These are phyloP conservation scores for Ceratobasidium sp. DNA, from an alignment of 1,284 basidiomycete genomes.

Conservation along the genomic window DNA sequence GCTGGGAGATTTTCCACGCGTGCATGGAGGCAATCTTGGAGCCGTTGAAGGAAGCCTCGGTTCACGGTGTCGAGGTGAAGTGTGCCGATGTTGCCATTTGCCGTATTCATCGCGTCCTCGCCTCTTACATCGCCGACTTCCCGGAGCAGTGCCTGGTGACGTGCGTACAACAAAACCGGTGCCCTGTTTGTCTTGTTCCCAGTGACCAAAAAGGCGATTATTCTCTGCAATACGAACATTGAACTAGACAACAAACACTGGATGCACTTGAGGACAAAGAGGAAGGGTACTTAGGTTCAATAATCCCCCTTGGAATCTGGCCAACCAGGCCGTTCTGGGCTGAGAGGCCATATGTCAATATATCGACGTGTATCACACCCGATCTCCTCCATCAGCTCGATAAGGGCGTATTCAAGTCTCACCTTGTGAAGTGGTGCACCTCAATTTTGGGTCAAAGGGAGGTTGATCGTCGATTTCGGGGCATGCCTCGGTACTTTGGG, in stretches of 20 bases:
- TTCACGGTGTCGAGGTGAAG: slow-evolving; percentile 40
- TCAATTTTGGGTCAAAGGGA: slow-evolving; percentile 19
- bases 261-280: neutral
- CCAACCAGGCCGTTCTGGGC: slow-evolving; percentile 53
- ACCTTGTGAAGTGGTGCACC: slow-evolving; percentile 51
- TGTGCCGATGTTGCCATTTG: slow-evolving; percentile 47
- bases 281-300: neutral
- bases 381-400: slow-evolving; percentile 51
- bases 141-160: slow-evolving; percentile 50
- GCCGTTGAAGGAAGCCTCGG: slow-evolving; percentile 39
- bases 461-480: slow-evolving; percentile 32
- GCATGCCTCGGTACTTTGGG: slow-evolving; percentile 16
- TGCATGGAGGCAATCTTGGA: slow-evolving; percentile 49
- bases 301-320: neutral
- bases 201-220: neutral
- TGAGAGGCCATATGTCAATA: slow-evolving; percentile 2
- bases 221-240: neutral
- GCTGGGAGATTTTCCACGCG: slow-evolving; percentile 49
- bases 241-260: neutral
- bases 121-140: slow-evolving; percentile 51
- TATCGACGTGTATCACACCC: slow-evolving; percentile 49
- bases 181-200: slow-evolving; percentile 33
- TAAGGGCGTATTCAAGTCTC: slow-evolving; percentile 54
- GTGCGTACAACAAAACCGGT: slow-evolving; percentile 34
- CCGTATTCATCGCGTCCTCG: slow-evolving; percentile 48